phyloP scores from a whole-genome alignment of 176 grass and related monocot species.

The Bonia amplexicaulis region DNA sequence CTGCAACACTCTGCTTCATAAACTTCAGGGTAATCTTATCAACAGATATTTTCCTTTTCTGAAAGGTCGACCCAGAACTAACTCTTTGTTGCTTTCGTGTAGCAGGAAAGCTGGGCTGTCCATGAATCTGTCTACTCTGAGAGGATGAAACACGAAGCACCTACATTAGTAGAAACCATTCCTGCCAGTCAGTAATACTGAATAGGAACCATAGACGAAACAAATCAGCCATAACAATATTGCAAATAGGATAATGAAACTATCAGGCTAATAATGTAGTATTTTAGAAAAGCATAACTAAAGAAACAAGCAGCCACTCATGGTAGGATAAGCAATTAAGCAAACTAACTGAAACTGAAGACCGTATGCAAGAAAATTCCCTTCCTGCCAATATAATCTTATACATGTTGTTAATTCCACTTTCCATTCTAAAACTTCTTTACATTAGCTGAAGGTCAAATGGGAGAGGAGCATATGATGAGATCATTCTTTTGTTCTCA shows the following conservation, averaged over 20 bases:
- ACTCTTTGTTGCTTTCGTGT: constrained; percentile 31
- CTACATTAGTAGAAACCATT: constrained; percentile 41
- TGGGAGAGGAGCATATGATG: too few species aligned
- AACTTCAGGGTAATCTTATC: constrained; percentile 21
- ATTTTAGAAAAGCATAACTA: constrained; percentile 12
- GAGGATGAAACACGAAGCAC: constrained; percentile 66
- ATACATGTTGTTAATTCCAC: too few species aligned
- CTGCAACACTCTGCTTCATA: constrained; percentile 26
- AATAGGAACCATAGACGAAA: constrained; percentile 5
- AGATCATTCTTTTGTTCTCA: too few species aligned
- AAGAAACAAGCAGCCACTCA: background rate
- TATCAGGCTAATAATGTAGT: background rate
- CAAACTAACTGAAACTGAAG: constrained; percentile 3
- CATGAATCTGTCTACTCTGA: constrained; percentile 28
- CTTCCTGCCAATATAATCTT: background rate
- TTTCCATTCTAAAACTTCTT: too few species aligned
- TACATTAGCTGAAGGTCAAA: too few species aligned
- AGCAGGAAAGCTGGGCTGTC: constrained; percentile 24
- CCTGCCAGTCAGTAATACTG: constrained; percentile 13
- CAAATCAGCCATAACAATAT: constrained; percentile 20
- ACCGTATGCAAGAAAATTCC: constrained; percentile 1
- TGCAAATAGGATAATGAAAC: constrained; percentile 10
- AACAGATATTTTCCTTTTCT: constrained; percentile 60
- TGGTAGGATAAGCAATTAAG: background rate
- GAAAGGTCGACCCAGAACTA: constrained; percentile 32